These are phyloP conservation scores for Aureobasidium leucospermi DNA, from an alignment of 2,329 filamentous ascomycete genomes.

Conservation along the genomic window DNA sequence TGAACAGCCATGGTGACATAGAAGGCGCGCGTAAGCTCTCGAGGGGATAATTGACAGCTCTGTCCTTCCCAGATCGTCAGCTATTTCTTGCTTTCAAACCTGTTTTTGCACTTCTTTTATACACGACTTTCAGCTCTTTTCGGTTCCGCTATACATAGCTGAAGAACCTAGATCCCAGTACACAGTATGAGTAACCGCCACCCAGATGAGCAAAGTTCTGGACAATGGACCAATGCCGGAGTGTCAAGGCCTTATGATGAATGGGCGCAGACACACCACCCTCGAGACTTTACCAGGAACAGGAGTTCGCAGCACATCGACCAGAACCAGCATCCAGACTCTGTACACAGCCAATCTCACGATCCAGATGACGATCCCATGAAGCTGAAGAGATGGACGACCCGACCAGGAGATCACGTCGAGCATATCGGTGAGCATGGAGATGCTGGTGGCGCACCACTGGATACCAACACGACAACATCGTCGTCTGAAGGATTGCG, in stretches of 20 bases:
- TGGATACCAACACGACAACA: not conserved
- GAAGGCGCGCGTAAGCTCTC: slow-evolving; percentile 10
- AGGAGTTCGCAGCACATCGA: not conserved
- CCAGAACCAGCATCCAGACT: not conserved
- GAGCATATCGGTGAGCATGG: slow-evolving; percentile 1
- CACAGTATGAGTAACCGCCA: slow-evolving; percentile 1
- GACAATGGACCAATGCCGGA: slow-evolving; percentile 2
- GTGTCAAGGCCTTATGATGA: not conserved
- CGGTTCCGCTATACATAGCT: not conserved
- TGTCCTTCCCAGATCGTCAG: not conserved
- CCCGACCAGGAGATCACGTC: slow-evolving; percentile 5
- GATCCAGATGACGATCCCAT: not conserved
- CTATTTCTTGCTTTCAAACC: not conserved
- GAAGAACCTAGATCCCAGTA: not conserved
- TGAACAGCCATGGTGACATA: slow-evolving; percentile 1
- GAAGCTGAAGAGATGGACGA: slow-evolving; percentile 8
- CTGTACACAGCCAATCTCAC: not conserved
- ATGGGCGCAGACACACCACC: not conserved
- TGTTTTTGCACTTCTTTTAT: not conserved
- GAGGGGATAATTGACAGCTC: too few relatives aligned
- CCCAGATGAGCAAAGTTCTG: not conserved
- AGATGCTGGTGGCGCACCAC: slow-evolving; percentile 4
- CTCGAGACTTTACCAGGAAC: not conserved
- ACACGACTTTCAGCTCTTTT: not conserved
- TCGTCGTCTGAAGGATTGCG: slow-evolving; percentile 13